These are phyloP conservation scores for Pleurotus djamor DNA, from an alignment of 768 basidiomycete species.

Conservation along the genomic window DNA sequence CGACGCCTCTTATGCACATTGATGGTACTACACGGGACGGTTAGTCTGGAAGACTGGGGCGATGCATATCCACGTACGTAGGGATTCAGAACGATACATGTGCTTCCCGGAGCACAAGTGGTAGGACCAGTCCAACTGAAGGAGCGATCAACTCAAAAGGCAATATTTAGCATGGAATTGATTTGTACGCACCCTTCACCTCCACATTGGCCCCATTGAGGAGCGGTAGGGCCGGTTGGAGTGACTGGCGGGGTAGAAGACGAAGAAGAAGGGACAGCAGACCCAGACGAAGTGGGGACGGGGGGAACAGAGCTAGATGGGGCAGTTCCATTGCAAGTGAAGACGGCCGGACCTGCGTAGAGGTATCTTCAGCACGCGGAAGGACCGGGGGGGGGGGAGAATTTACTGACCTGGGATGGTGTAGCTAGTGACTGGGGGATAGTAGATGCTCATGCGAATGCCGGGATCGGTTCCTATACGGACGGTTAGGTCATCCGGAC, in stretches of 20 bases:
- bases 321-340: not conserved
- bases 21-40: not conserved
- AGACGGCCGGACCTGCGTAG: not conserved
- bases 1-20: not conserved
- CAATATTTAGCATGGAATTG: not conserved
- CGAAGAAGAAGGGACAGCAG: not conserved
- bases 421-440: not conserved
- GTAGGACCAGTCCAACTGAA: slow-evolving; percentile 29
- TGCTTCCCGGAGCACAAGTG: slow-evolving; percentile 32
- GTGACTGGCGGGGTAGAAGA: not conserved
- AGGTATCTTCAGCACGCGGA: too few species aligned
- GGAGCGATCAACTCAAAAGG: not conserved
- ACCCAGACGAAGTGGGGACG: not conserved
- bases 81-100: slow-evolving; percentile 33
- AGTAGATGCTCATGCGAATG: slow-evolving; percentile 2
- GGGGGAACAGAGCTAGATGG: not conserved
- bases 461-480: slow-evolving; percentile 5
- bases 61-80: not conserved
- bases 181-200: slow-evolving; percentile 33
- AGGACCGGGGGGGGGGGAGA: too few species aligned
- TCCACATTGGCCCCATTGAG: slow-evolving; percentile 46
- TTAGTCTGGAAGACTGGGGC: not conserved
- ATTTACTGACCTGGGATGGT: not conserved
- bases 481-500: not conserved
- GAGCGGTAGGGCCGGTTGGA: not conserved